Evolutionary conservation across 176 grass and related monocot genomes (phyloP).

Genomic region (Zea luxurians): DNA sequence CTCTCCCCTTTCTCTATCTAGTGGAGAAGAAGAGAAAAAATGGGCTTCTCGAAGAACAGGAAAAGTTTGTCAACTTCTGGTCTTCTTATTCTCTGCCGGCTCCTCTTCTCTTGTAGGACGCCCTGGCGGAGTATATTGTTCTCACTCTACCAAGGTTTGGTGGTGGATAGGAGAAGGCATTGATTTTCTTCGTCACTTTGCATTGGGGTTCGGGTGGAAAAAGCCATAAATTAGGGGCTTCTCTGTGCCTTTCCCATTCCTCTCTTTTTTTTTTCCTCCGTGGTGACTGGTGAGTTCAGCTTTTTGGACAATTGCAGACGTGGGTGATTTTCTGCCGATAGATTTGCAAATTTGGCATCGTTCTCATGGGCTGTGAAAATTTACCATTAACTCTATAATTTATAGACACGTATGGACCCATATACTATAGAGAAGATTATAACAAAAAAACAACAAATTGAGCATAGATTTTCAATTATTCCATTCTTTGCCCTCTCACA

Average conservation of each 20-base stretch:
- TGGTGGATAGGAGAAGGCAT: constrained; percentile 39
- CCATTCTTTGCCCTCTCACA: no score
- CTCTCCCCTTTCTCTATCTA: constrained; percentile 24
- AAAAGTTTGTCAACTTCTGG: constrained; percentile 64
- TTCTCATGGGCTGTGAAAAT: no score
- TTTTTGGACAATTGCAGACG: constrained; percentile 48
- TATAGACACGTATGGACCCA: no score
- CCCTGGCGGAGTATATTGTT: constrained; percentile 14
- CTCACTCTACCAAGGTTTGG: constrained; percentile 19
- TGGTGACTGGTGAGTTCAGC: constrained; percentile 30
- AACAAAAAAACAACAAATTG: no score
- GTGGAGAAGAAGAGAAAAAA: constrained; percentile 38
- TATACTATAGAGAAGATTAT: no score
- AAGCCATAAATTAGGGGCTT: constrained; percentile 52
- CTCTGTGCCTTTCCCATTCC: constrained; percentile 34
- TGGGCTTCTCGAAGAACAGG: constrained; percentile 66
- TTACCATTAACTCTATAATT: no score
- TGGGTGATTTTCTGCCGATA: constrained; percentile 38
- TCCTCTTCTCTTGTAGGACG: constrained; percentile 18
- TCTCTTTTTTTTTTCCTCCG: neutral
- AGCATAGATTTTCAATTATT: no score
- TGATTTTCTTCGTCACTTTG: constrained; percentile 36
- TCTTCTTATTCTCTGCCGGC: constrained; percentile 50
- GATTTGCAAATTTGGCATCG: no score
- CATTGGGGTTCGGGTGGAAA: constrained; percentile 38